These are phyloP conservation scores for Sindora glabra DNA, from an alignment of 306 rosid species.

Conservation along the genomic window DNA sequence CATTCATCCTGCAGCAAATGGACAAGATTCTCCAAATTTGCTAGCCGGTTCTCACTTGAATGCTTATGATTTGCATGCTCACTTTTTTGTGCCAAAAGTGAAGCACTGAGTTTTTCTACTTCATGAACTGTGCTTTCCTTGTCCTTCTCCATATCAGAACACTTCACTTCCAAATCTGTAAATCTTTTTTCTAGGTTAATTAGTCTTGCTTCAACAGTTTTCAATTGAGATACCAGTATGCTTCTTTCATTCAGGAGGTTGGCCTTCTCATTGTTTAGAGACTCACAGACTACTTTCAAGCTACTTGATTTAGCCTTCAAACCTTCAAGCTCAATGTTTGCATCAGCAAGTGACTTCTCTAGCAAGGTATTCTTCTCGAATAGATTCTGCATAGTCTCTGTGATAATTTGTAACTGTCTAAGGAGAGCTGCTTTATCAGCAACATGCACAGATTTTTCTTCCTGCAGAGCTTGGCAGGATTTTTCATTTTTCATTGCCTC, in stretches of 20 bases:
- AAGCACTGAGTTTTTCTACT: conserved; percentile 61
- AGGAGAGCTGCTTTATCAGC: conserved; percentile 65
- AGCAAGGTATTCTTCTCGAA: conserved; percentile 67
- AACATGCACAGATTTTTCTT: conserved; percentile 63
- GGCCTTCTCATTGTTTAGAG: conserved; percentile 61
- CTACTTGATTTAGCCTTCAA: conserved; percentile 68
- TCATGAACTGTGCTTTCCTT: conserved; percentile 57
- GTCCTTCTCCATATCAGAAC: conserved; percentile 46
- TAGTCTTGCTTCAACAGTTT: conserved; percentile 60
- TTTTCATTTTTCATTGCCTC: conserved; percentile 52
- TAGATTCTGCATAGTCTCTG: conserved; percentile 78
- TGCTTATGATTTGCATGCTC: conserved; percentile 48
- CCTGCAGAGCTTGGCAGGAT: conserved; percentile 58
- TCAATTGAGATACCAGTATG: conserved; percentile 52
- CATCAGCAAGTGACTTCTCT: conserved; percentile 66
- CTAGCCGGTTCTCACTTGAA: conserved; percentile 47
- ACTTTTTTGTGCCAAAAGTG: conserved; percentile 52
- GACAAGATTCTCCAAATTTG: conserved; percentile 44
- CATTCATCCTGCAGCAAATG: conserved; percentile 48
- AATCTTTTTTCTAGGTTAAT: conserved; percentile 49
- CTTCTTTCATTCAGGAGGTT: conserved; percentile 67
- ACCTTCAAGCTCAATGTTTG: conserved; percentile 79
- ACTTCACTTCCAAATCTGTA: conserved; percentile 36
- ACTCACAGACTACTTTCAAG: conserved; percentile 72
- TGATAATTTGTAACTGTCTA: conserved; percentile 71